Evolutionary conservation across 2,329 filamentous ascomycete species (phyloP).

Genomic region (Fusarium sp.): DNA sequence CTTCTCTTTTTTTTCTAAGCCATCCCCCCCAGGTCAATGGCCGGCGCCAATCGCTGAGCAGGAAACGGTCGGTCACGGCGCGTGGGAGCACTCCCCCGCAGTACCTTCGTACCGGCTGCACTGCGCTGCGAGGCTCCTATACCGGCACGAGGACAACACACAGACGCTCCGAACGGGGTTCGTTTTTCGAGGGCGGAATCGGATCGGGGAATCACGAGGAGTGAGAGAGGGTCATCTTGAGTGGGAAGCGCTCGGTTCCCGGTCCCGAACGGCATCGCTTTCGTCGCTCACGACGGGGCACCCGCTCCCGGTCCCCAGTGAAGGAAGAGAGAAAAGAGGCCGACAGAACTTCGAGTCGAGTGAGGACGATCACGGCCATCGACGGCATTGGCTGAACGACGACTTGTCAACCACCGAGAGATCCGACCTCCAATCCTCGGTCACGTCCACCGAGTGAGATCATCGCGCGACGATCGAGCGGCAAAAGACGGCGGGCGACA

Average conservation of each 20-base stretch:
- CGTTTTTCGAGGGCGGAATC: conserved; percentile 28
- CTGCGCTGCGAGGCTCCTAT: conserved; percentile 35
- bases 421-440: not conserved
- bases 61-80: conserved; percentile 68
- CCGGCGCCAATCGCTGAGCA: conserved; percentile 67
- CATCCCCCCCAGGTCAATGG: conserved; percentile 62
- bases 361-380: not conserved
- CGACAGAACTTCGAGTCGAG: not conserved
- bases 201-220: conserved; percentile 17
- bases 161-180: conserved; percentile 25
- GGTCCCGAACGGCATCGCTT: conserved; percentile 24
- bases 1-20: conserved; percentile 13
- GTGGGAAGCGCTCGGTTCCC: conserved; percentile 15
- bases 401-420: conserved; percentile 5
- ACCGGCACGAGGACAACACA: conserved; percentile 35
- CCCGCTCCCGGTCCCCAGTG: conserved; percentile 17
- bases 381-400: conserved; percentile 10
- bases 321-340: conserved; percentile 6
- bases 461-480: conserved; percentile 21
- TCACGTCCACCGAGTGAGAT: conserved; percentile 3
- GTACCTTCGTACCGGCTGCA: conserved; percentile 57
- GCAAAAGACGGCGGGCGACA: conserved; percentile 17
- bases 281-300: conserved; percentile 16
- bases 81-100: conserved; percentile 71
- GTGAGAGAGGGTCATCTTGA: conserved; percentile 12